Evolutionary conservation across 805 yeast genomes (phyloP), one percentile per base, ranked within the genome.

Genomic region (Myxozyma melibiosi): DNA sequence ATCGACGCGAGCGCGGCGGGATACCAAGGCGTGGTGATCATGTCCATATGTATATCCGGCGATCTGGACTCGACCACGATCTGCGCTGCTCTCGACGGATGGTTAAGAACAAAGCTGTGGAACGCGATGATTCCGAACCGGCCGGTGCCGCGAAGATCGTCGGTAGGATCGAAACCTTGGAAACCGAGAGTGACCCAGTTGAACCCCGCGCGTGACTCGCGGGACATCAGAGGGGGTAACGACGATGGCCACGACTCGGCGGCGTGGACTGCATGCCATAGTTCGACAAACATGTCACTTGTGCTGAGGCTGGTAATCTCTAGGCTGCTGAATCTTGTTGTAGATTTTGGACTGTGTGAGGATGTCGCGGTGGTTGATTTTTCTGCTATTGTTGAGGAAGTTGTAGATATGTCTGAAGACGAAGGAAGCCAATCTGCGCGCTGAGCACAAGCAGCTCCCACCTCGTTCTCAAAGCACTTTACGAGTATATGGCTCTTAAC

Each of bases 121-220:
- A 60, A 47, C 14, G 40, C 25, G 4, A n/a, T 8, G 11, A 65
- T 37, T 1, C 67, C 67, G n/a, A 65, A 53, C 24, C 41, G 22
- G 2, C 67, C 67, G 4, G 62, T 50, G 2, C 73, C 73, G 11
- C 78, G 65, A 48, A 74, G 70, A 55, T 74, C 78, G 1, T 70
- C 67, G 2, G 67, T 54, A 4, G 78, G 78, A 53, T 72, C 71
- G 16, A 59, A 22, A 1, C 76, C 74, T 51, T 74, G 78, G 62
- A 74, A 74, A 4, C 78, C 78, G 6, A 74, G 62, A 2, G 65
- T 59, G 20, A 68, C 71, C 75, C 76, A 74, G 52, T 71, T 60
- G n/a, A 30, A 25, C 3, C 60, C 64, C n/a, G 50, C 65, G n/a
- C 59, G 58, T 7, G 61, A 54, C 20, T 54, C 55, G n/a, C 50